These are phyloP conservation scores for Purpureocillium lavendulum DNA, from an alignment of 2,329 filamentous ascomycete species.

Conservation along the genomic window DNA sequence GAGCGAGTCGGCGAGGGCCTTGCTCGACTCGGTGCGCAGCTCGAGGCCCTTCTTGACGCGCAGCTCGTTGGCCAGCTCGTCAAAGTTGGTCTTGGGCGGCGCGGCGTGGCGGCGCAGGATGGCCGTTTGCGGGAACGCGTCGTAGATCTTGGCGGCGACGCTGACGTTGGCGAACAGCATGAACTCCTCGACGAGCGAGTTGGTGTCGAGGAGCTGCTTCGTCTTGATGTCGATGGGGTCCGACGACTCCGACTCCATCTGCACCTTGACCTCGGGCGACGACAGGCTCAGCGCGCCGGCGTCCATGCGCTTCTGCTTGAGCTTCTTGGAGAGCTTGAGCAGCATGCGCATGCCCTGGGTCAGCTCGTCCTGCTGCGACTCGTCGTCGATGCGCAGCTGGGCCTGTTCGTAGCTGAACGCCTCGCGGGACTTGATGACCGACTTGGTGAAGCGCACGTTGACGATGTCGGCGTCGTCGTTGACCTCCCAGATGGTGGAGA, in stretches of 20 bases:
- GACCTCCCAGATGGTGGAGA: constrained; percentile 84
- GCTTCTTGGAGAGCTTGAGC: constrained; percentile 81
- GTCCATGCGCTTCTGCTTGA: constrained; percentile 92
- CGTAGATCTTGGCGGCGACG: constrained; percentile 83
- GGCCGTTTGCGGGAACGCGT: constrained; percentile 89
- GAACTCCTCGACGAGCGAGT: constrained; percentile 97
- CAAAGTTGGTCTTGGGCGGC: constrained; percentile 92
- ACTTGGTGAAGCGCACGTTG: constrained; percentile 85
- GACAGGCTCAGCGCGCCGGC: constrained; percentile 91
- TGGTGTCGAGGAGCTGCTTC: constrained; percentile 88
- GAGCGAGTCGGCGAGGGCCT: constrained; percentile 86
- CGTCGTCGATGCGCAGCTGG: constrained; percentile 87
- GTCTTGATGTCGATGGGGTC: constrained; percentile 96
- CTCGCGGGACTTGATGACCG: constrained; percentile 91
- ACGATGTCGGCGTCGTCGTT: constrained; percentile 79
- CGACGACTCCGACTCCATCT: constrained; percentile 90
- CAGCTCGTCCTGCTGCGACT: constrained; percentile 77
- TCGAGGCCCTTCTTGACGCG: constrained; percentile 77
- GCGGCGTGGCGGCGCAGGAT: constrained; percentile 86
- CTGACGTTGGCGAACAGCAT: constrained; percentile 98
- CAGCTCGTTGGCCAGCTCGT: constrained; percentile 85
- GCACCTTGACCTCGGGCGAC: constrained; percentile 94
- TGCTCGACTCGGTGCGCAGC: constrained; percentile 76
- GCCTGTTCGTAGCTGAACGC: constrained; percentile 98
- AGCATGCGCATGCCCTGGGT: constrained; percentile 84